Conservation (phyloP, 495 filamentous ascomycete genomes). For the Barbatosphaeria neglecta region DNA sequence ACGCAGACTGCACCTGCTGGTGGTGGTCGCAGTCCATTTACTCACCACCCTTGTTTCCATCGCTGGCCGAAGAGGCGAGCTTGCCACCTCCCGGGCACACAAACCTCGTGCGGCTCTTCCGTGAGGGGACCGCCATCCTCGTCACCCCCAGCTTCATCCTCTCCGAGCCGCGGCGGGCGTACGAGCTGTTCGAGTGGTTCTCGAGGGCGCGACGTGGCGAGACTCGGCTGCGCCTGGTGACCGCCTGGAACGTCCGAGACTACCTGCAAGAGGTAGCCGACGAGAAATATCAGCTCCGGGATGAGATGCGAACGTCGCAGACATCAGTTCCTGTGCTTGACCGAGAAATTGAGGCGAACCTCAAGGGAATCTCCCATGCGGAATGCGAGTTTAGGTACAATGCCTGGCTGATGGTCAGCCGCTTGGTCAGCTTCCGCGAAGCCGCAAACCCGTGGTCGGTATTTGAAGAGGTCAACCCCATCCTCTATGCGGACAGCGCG, state of each 20-base stretch:
- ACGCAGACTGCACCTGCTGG: slow-evolving; percentile 16
- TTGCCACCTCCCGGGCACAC: slow-evolving; percentile 11
- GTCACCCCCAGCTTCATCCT: slow-evolving; percentile 53
- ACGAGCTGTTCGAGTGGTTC: slow-evolving; percentile 50
- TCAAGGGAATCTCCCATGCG: slow-evolving; percentile 11
- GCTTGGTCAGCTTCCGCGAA: slow-evolving; percentile 9
- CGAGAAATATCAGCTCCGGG: slow-evolving; percentile 23
- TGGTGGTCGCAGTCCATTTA: slow-evolving; percentile 16
- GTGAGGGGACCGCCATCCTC: slow-evolving; percentile 43
- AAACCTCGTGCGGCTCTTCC: slow-evolving; percentile 42
- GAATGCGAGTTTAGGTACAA: slow-evolving; percentile 15
- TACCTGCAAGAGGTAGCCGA: slow-evolving; percentile 28
- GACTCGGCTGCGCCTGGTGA: slow-evolving; percentile 18
- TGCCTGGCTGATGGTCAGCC: slow-evolving; percentile 10
- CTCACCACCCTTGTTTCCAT: slow-evolving; percentile 10
- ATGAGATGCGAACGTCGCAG: slow-evolving; percentile 6
- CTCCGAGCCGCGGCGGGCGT: slow-evolving; percentile 35
- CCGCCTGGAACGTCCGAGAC: slow-evolving; percentile 25
- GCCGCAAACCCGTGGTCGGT: slow-evolving; percentile 5
- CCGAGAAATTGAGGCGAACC: slow-evolving; percentile 3
- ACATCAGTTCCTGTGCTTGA: slow-evolving; percentile 6
- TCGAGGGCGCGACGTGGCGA: slow-evolving; percentile 10
- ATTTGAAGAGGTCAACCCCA: slow-evolving; percentile 22
- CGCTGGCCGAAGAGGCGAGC: slow-evolving; percentile 2
- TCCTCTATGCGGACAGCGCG: slow-evolving; percentile 26